phyloP scores from a whole-genome alignment of 306 rosid species.

The Sesbania bispinosa region DNA sequence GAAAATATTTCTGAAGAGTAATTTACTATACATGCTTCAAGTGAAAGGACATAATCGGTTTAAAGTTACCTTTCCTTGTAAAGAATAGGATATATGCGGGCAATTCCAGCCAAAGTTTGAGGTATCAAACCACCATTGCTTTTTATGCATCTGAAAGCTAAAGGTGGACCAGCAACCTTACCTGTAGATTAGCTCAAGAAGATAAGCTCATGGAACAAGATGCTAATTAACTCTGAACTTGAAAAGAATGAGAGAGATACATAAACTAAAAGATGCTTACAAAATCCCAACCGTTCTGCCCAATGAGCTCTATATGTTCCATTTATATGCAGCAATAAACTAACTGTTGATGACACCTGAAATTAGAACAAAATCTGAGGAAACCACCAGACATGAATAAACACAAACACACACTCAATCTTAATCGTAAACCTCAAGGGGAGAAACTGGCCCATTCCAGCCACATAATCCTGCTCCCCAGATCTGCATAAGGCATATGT shows the following conservation, averaged over 20 bases:
- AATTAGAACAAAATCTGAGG: constrained; percentile 37
- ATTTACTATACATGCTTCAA: background rate
- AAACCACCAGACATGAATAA: constrained; percentile 5
- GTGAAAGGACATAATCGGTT: constrained; percentile 1
- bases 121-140: constrained; percentile 73
- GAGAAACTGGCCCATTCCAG: constrained; percentile 74
- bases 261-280: constrained; percentile 45
- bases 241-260: constrained; percentile 21
- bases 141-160: constrained; percentile 84
- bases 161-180: constrained; percentile 64
- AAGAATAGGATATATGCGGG: constrained; percentile 77
- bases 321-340: constrained; percentile 70
- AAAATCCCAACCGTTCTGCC: constrained; percentile 80
- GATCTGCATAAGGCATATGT: constrained; percentile 47
- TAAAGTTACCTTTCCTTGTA: constrained; percentile 71
- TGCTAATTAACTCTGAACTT: constrained; percentile 13
- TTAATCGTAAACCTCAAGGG: constrained; percentile 69
- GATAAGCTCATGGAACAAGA: constrained; percentile 22
- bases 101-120: constrained; percentile 71
- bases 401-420: constrained; percentile 6
- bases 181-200: constrained; percentile 44
- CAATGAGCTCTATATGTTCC: constrained; percentile 95
- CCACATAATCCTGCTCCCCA: constrained; percentile 87
- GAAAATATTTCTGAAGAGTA: constrained; percentile 9
- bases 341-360: constrained; percentile 61